Evolutionary conservation across 2,329 filamentous ascomycete species (phyloP), one percentile per base, ranked within the genome.

Genomic region (Colletotrichum sansevieriae): DNA sequence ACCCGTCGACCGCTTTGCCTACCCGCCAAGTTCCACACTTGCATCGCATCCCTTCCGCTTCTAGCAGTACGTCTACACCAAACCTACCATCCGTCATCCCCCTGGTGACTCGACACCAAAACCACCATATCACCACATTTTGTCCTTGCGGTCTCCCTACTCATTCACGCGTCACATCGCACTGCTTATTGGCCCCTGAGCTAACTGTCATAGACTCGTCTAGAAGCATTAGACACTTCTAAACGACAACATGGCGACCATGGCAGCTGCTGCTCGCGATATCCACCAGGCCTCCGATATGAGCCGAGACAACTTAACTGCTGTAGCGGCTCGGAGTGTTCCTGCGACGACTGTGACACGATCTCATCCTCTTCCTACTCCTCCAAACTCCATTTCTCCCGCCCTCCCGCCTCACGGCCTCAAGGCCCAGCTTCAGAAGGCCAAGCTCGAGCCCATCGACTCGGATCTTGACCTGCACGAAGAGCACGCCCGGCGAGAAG

Each of bases 361-460:
- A 82, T 80, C 82, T 83, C 84, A 87, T 75, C 84, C 88, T 79
- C 89, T 97, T 76, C 94, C 92, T 72, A 98, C 95, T 79, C 95
- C 95, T 77, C 95, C 95, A 70, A 97, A 95, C 84, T 98, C 95
- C 81, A 94, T 98, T 79, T 98, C 95, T 71, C 95, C 95, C 56
- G 91, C 89, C 74, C 87, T 98, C 73, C 90, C 92, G 75, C 93
- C 95, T 69, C 93, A 95, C 75, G 92, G 91, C 75, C 89, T 92
- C 77, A 92, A 91, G 79, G 87, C 88, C 71, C 90, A 90, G 77
- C 84, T 89, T 73, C 86, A 86, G 76, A 85, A 84, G 79, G 85
- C 85, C 72, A 84, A 78, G 74, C 84, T 89, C 76, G 88, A 90
- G 72, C 84, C 86, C 75, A 87, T 95, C 79, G 94, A 97, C 78